A percentile compares a stretch with the other conserved stretches of the same genome.
Conservation (phyloP, 2,329 filamentous ascomycete species). For the Trichoderma atroviride region DNA sequence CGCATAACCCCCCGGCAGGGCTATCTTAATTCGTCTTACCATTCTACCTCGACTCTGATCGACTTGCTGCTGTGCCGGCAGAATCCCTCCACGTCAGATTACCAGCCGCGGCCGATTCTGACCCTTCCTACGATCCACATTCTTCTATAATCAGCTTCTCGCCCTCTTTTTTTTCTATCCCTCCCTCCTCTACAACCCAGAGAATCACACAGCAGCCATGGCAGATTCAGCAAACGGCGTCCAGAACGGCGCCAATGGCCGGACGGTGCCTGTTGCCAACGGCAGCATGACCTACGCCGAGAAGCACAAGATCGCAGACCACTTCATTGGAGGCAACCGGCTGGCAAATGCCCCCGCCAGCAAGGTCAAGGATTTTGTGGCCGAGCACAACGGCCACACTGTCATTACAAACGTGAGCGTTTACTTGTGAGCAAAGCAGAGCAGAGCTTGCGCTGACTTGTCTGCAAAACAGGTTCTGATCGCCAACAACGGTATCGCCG, state of each 20-base stretch:
- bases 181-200: neutral
- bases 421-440: neutral
- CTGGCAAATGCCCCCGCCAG: constrained; percentile 79
- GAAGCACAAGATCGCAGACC: constrained; percentile 80
- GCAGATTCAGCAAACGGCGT: constrained; percentile 48
- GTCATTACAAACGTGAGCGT: constrained; percentile 91
- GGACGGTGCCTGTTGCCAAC: constrained; percentile 57
- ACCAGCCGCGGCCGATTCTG: constrained; percentile 1
- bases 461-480: constrained; percentile 75
- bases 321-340: constrained; percentile 96
- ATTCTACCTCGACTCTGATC: constrained; percentile 5
- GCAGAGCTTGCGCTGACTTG: neutral
- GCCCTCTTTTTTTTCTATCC: neutral
- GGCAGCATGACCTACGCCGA: constrained; percentile 71
- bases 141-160: neutral
- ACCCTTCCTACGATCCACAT: neutral
- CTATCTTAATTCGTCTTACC: constrained; percentile 4
- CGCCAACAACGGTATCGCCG: constrained; percentile 99
- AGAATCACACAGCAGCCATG: constrained; percentile 43
- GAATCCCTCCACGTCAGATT: constrained; percentile 9
- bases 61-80: constrained; percentile 7
- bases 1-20: constrained; percentile 3
- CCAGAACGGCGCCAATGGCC: constrained; percentile 46
- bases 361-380: constrained; percentile 95
- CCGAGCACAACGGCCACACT: constrained; percentile 86